phyloP scores from a whole-genome alignment of 768 basidiomycete species.

The Agaricus subrufescens region DNA sequence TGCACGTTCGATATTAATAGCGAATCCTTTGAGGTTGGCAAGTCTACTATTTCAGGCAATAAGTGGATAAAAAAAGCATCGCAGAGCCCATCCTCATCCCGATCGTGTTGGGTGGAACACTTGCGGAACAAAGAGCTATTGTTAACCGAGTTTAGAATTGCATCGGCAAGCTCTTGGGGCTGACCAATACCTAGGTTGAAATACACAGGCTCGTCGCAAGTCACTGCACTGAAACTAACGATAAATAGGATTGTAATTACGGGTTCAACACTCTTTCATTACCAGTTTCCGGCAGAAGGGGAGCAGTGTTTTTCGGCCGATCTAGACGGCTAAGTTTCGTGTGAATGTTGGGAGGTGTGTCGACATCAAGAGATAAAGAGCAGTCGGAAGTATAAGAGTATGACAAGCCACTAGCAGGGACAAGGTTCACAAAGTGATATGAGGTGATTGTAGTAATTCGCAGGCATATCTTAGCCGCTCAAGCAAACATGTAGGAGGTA shows the following conservation, averaged over 20 bases:
- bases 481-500: background rate
- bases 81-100: constrained; percentile 41
- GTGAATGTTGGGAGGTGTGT: constrained; percentile 33
- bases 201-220: background rate
- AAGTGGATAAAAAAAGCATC: constrained; percentile 44
- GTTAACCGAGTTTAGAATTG: constrained; percentile 37
- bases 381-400: constrained; percentile 40
- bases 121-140: constrained; percentile 35
- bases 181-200: background rate
- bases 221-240: too few species aligned
- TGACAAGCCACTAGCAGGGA: constrained; percentile 45
- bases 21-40: too few species aligned
- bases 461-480: constrained; percentile 31
- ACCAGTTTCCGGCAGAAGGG: constrained; percentile 42
- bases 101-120: constrained; percentile 39
- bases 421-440: constrained; percentile 42
- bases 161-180: constrained; percentile 52
- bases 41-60: constrained; percentile 33
- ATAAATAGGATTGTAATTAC: too few species aligned
- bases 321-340: constrained; percentile 44
- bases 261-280: constrained; percentile 12
- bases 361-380: constrained; percentile 4
- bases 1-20: constrained; percentile 14
- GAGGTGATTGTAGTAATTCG: constrained; percentile 52
- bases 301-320: constrained; percentile 44